phyloP scores from a whole-genome alignment of 345 rosid species.

The Euclidium syriacum region DNA sequence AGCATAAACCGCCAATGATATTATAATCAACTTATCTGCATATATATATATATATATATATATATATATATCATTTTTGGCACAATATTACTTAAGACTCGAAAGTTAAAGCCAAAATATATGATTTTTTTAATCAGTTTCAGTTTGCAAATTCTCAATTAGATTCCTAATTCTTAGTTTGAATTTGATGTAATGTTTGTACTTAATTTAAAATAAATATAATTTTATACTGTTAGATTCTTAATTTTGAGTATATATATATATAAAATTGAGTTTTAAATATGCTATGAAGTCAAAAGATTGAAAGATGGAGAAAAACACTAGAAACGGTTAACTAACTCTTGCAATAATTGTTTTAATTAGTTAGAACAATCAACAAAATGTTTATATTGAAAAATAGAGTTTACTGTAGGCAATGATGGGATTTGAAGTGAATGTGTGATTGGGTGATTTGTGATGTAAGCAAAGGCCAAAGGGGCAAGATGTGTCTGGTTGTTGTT shows the following conservation, averaged over 20 bases:
- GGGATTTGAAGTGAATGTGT: constrained; percentile 27
- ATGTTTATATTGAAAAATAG: neutral
- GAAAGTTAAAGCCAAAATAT: neutral
- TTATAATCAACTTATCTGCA: constrained; percentile 6
- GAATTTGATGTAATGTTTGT: neutral
- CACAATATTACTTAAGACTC: neutral
- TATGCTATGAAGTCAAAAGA: neutral
- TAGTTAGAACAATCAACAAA: neutral
- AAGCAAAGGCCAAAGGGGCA: constrained; percentile 65
- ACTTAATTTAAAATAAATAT: too few species aligned
- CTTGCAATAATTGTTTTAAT: neutral
- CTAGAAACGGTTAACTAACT: neutral
- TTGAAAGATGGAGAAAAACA: neutral
- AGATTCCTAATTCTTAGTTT: neutral
- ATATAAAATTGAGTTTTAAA: neutral
- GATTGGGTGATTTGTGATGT: constrained; percentile 76
- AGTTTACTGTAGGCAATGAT: constrained; percentile 1
- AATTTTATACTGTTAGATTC: too few species aligned
- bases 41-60: too few species aligned
- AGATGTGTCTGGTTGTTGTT: constrained; percentile 4
- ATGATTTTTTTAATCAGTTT: neutral
- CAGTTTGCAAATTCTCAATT: neutral
- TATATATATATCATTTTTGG: neutral
- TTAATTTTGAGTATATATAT: too few species aligned
- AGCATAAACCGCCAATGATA: constrained; percentile 38